These are phyloP conservation scores for Triangularia setosa DNA, from an alignment of 2,329 filamentous ascomycete species.

Conservation along the genomic window DNA sequence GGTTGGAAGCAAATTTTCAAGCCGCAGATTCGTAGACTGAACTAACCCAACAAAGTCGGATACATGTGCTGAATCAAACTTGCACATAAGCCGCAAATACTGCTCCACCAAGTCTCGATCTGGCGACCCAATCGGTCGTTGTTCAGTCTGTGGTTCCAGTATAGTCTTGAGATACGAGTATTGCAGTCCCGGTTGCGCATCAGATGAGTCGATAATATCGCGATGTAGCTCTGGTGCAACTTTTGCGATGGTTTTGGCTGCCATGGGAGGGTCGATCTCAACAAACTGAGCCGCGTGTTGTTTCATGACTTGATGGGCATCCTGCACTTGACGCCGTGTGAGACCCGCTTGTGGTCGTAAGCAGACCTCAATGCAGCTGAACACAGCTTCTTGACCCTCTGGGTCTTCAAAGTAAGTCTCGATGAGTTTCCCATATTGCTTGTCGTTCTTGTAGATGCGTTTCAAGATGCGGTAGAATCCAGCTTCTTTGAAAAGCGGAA, in stretches of 20 bases:
- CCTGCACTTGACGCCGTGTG: constrained; percentile 64
- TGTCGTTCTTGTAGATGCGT: constrained; percentile 75
- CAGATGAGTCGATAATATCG: constrained; percentile 59
- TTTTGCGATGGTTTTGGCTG: constrained; percentile 61
- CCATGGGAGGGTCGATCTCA: constrained; percentile 59
- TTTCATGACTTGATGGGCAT: constrained; percentile 65
- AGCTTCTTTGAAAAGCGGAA: constrained; percentile 73
- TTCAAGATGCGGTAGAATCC: constrained; percentile 91
- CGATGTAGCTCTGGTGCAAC: constrained; percentile 63
- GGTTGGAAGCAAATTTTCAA: constrained; percentile 76
- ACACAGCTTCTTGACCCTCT: constrained; percentile 70
- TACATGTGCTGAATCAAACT: constrained; percentile 75
- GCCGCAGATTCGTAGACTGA: constrained; percentile 70
- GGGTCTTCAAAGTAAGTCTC: constrained; percentile 81
- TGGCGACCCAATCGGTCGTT: constrained; percentile 16
- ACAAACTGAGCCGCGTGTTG: constrained; percentile 64
- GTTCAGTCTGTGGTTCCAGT: constrained; percentile 56
- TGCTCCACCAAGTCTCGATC: constrained; percentile 68
- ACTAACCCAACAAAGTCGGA: constrained; percentile 77
- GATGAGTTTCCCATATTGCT: constrained; percentile 73
- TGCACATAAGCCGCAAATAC: constrained; percentile 90
- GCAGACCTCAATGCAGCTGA: constrained; percentile 74
- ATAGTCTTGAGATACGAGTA: constrained; percentile 74
- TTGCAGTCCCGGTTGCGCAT: constrained; percentile 60
- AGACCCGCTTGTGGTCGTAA: constrained; percentile 62